These are phyloP conservation scores for Fennellomyces sp. DNA, from an alignment of 371 early-diverging fungal genomes.

Conservation along the genomic window DNA sequence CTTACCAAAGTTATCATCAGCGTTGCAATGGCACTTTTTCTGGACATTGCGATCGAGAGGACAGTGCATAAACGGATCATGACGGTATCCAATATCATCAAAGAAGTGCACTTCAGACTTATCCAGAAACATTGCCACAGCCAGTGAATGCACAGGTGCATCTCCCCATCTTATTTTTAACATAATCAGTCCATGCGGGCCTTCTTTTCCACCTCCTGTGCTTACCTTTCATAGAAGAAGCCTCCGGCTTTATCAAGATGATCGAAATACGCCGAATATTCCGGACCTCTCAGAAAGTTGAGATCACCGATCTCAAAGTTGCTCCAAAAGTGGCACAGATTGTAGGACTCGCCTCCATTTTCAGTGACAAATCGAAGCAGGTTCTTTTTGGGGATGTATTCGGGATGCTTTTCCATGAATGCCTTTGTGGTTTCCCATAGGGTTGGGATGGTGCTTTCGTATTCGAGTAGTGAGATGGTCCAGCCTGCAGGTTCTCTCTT, in stretches of 20 bases:
- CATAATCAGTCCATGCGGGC: background rate
- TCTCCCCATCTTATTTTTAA: conserved; percentile 80
- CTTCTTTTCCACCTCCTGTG: background rate
- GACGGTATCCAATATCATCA: conserved; percentile 81
- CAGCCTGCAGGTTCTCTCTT: conserved; percentile 28
- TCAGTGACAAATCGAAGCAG: conserved; percentile 37
- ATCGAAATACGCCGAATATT: conserved; percentile 79
- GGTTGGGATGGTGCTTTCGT: conserved; percentile 77
- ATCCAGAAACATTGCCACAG: conserved; percentile 68
- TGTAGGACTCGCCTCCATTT: conserved; percentile 49
- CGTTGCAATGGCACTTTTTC: conserved; percentile 69
- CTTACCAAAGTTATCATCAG: conserved; percentile 57
- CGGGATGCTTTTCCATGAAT: conserved; percentile 60
- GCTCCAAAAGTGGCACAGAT: conserved; percentile 94
- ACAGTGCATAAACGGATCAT: conserved; percentile 71
- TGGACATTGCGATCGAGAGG: conserved; percentile 53
- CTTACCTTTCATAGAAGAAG: conserved; percentile 88
- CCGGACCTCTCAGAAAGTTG: conserved; percentile 72
- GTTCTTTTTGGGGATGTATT: conserved; percentile 32
- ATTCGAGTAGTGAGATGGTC: conserved; percentile 82
- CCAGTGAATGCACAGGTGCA: conserved; percentile 94
- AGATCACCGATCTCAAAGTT: conserved; percentile 97
- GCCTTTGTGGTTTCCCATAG: conserved; percentile 69
- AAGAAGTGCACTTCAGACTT: conserved; percentile 86
- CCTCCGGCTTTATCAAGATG: conserved; percentile 86